phyloP scores from a whole-genome alignment of 352 stramenopile species.

The Phytophthora foliorum region DNA sequence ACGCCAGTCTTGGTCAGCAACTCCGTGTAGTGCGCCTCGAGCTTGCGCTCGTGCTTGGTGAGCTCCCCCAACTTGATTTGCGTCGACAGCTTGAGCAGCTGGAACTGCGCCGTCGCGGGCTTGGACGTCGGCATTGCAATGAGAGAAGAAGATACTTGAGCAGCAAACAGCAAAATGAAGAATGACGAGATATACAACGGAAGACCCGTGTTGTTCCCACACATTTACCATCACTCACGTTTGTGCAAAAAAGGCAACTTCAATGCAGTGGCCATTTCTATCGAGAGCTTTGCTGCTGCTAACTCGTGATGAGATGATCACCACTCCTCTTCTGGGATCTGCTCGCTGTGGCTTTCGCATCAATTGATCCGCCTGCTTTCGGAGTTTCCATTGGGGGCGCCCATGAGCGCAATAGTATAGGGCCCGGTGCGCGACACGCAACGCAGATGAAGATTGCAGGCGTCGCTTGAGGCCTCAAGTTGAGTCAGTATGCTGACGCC shows the following conservation, averaged over 20 bases:
- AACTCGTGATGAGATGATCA: no score
- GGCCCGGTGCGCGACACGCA: background rate
- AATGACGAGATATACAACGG: no score
- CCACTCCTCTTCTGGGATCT: no score
- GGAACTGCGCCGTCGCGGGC: constrained; percentile 39
- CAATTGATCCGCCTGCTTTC: background rate
- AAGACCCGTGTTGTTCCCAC: background rate
- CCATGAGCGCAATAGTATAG: no score
- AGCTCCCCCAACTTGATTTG: constrained; percentile 63
- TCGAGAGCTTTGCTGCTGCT: constrained; percentile 1
- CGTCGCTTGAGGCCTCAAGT: background rate
- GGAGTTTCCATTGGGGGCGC: no score
- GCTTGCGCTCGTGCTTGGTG: constrained; percentile 52
- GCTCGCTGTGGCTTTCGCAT: background rate
- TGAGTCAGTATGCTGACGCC: background rate
- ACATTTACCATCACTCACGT: constrained; percentile 15
- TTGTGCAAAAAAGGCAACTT: background rate
- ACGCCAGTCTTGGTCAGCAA: constrained; percentile 32
- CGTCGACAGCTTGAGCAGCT: constrained; percentile 56
- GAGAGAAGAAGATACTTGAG: constrained; percentile 4
- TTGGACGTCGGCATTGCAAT: constrained; percentile 15
- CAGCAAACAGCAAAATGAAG: background rate
- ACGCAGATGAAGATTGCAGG: background rate
- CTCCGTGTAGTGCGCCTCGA: constrained; percentile 47
- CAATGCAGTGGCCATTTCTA: background rate